Evolutionary conservation across 2,329 filamentous ascomycete species (phyloP).

Genomic region (Hysterium pulicare): DNA sequence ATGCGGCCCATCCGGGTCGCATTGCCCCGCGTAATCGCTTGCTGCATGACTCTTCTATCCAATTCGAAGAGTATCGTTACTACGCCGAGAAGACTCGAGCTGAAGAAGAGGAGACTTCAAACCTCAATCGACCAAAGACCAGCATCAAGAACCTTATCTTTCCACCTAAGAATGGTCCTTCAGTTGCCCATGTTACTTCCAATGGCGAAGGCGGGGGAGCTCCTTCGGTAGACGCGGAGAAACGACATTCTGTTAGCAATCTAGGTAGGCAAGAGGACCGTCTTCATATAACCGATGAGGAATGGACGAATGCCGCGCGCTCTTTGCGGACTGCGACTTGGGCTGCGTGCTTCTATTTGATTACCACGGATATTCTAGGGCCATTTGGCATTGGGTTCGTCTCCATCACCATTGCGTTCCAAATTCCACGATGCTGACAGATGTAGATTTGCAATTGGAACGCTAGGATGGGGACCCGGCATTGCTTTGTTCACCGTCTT

Average conservation of each 20-base stretch:
- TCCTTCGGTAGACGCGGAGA: neutral
- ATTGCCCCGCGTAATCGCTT: neutral
- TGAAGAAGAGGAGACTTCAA: conserved; percentile 19
- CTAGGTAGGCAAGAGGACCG: neutral
- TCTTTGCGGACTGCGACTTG: conserved; percentile 30
- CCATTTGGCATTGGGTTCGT: conserved; percentile 30
- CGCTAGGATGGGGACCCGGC: conserved; percentile 31
- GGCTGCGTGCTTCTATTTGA: conserved; percentile 41
- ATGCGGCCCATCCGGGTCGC: neutral
- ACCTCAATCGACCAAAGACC: conserved; percentile 1
- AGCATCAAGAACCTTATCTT: conserved; percentile 1
- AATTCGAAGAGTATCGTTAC: conserved; percentile 37
- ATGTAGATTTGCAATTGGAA: conserved; percentile 2
- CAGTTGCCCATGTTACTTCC: neutral
- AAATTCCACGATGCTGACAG: neutral
- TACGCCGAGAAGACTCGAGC: conserved; percentile 32
- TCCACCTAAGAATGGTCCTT: conserved; percentile 4
- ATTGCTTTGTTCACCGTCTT: conserved; percentile 34
- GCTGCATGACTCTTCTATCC: conserved; percentile 2
- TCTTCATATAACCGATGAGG: conserved; percentile 17
- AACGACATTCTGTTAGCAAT: neutral
- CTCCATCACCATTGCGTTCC: conserved; percentile 5
- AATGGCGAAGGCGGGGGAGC: too few relatives aligned
- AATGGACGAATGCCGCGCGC: conserved; percentile 30
- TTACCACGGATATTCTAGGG: conserved; percentile 42